Percentiles rank a stretch among this genome's conserved stretches.
Conservation (phyloP, 805 yeast genomes). For the Metschnikowia cubensis region DNA sequence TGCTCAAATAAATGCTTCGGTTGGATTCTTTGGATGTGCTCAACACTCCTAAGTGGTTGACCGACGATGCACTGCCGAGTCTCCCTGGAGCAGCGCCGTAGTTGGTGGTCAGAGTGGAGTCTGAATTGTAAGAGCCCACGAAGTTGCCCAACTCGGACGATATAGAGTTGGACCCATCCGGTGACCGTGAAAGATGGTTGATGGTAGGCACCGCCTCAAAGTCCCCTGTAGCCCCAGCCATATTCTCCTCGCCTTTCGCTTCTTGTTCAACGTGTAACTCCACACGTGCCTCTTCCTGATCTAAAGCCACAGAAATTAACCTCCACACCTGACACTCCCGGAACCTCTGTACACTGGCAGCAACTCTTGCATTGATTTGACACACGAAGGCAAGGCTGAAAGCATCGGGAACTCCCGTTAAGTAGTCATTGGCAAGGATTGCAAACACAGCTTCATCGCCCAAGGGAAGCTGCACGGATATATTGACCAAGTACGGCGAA, state of each 20-base stretch:
- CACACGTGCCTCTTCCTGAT: conserved; percentile 24
- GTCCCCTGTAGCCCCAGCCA: neutral
- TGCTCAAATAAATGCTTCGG: neutral
- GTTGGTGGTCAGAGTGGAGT: conserved; percentile 38
- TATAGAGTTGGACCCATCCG: conserved; percentile 14
- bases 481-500: conserved; percentile 31
- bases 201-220: neutral
- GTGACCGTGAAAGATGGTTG: conserved; percentile 2
- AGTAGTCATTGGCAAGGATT: conserved; percentile 47
- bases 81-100: conserved; percentile 25
- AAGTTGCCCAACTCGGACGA: conserved; percentile 38
- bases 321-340: conserved; percentile 65
- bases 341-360: conserved; percentile 45
- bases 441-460: conserved; percentile 45
- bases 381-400: conserved; percentile 53
- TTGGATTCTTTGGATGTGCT: conserved; percentile 14
- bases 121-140: conserved; percentile 40
- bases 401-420: conserved; percentile 45
- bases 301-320: conserved; percentile 48
- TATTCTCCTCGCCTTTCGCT: neutral
- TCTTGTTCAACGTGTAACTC: conserved; percentile 8
- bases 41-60: conserved; percentile 9
- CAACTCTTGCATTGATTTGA: conserved; percentile 52
- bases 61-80: conserved; percentile 11
- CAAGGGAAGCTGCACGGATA: conserved; percentile 39